Evolutionary conservation across 352 stramenopile species (phyloP), one percentile per base, ranked within the genome.

Genomic region (Globisporangium camurandrum): DNA sequence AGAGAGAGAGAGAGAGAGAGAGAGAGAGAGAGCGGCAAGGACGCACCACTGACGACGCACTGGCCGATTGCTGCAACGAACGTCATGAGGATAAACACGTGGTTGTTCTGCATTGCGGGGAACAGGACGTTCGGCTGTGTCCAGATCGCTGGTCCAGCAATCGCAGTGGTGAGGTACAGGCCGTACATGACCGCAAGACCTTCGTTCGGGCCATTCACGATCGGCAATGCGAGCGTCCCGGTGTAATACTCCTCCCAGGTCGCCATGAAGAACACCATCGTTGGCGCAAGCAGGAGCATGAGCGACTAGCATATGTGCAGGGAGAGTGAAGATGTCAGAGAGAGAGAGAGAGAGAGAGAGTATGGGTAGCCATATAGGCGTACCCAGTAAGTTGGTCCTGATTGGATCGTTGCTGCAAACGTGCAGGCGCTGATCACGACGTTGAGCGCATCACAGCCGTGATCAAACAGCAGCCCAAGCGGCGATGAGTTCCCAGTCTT

Each of bases 191-290:
- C 83, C 27, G 97, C 45, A 12, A 99, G 64, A 31, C 96, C 95
- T 70, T 99, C 95, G 52, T 87, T 98, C 7, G 96, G 95, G 55
- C 95, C 96, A 67, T 99, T 99, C 37, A 98, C 71, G 20, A 95
- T 76, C 8, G 95, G 95, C 31, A 99, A 69, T 24, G 96, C 84
- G 11, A 98, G 71, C 47, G 88, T 90, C n/a, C 94, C 93, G 0
- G 90, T 98, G 75, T 98, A 96, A 69, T 98, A 98, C 66, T 98
- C 89, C 64, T 99, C 96, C 96, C 95, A 98, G n/a, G 94, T 98
- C 11, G 90, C 86, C 67, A 98, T 90, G 58, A 97, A 98, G 64
- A 99, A 99, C 6, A 97, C 82, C 75, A 75, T 94, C 40, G 75
- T 84, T 55, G 59, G 87, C 24, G 68, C 64, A 17, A 78, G 65